Conservation (phyloP, 495 filamentous ascomycete genomes). For the Copromyces sp. region DNA sequence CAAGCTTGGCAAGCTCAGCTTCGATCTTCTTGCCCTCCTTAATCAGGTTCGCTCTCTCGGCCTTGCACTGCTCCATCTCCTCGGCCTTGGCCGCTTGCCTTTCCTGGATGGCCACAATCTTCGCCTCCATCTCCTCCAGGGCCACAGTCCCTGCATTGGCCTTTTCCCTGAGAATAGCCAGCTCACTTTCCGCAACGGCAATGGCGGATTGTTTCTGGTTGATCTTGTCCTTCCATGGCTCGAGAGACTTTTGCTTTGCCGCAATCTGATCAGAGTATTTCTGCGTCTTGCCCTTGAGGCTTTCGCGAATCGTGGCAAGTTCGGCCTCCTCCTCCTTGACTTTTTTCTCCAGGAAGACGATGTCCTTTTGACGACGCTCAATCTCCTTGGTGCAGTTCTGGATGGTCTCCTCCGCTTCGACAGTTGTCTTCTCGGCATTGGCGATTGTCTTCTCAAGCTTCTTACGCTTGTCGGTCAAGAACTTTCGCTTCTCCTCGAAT, state of each 20-base stretch:
- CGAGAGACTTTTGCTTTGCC: conserved; percentile 82
- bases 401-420: conserved; percentile 66
- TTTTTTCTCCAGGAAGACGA: conserved; percentile 57
- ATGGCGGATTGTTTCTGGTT: conserved; percentile 90
- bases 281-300: conserved; percentile 89
- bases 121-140: conserved; percentile 72
- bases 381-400: conserved; percentile 71
- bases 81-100: conserved; percentile 55
- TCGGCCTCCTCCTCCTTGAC: conserved; percentile 75
- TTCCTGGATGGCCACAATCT: conserved; percentile 64
- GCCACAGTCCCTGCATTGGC: conserved; percentile 76
- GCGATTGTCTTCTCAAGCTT: conserved; percentile 86
- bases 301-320: conserved; percentile 66
- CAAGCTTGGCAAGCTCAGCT: conserved; percentile 58
- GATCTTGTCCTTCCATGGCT: conserved; percentile 95
- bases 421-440: conserved; percentile 48
- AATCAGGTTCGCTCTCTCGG: conserved; percentile 59
- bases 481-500: conserved; percentile 95
- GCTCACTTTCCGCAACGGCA: conserved; percentile 87
- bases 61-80: conserved; percentile 67
- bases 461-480: conserved; percentile 77
- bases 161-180: conserved; percentile 81
- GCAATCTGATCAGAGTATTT: conserved; percentile 87
- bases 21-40: conserved; percentile 64
- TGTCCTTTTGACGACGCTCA: conserved; percentile 60